A percentile compares a stretch with the other conserved stretches of the same genome.
These are phyloP conservation scores for Panicum virgatum DNA, from an alignment of 202 grass and related monocot species.

Conservation along the genomic window DNA sequence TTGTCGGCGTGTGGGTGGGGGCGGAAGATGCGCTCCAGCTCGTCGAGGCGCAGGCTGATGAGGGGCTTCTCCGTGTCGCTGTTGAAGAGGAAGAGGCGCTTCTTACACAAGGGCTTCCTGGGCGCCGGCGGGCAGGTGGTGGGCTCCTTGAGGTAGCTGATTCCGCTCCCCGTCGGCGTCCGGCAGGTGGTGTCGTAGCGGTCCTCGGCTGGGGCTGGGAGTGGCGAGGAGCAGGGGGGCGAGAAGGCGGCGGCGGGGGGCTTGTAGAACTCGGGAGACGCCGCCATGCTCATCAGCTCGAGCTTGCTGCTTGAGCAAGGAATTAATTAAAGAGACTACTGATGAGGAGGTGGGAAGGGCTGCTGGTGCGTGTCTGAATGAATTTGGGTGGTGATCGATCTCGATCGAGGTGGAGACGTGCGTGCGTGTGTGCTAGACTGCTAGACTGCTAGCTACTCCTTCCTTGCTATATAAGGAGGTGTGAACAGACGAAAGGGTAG, in stretches of 20 bases:
- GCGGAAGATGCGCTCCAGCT: slow-evolving; percentile 31
- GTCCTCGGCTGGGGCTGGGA: too few relatives aligned
- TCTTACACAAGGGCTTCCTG: slow-evolving; percentile 53
- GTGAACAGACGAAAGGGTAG: too few relatives aligned
- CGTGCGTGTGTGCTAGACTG: too few relatives aligned
- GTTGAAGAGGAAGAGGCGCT: slow-evolving; percentile 22
- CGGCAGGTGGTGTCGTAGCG: slow-evolving; percentile 22
- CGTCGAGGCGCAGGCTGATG: slow-evolving; percentile 47
- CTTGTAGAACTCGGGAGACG: slow-evolving; percentile 68
- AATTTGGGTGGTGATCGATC: too few relatives aligned
- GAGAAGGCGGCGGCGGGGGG: not conserved
- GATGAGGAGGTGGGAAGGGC: too few relatives aligned
- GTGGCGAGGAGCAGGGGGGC: not conserved
- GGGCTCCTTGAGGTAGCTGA: slow-evolving; percentile 29
- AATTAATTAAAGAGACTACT: too few relatives aligned
- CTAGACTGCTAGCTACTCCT: too few relatives aligned
- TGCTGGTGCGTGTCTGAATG: too few relatives aligned
- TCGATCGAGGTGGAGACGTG: too few relatives aligned
- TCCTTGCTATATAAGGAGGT: too few relatives aligned
- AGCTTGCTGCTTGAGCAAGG: too few relatives aligned
- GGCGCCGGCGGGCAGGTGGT: slow-evolving; percentile 69
- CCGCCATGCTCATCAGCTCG: slow-evolving; percentile 40
- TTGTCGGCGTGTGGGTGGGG: not conserved
- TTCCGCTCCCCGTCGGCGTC: slow-evolving; percentile 53
- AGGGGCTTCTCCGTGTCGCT: not conserved